Base-by-base conservation (phyloP, 352 stramenopile species). In the Phytophthora idaei region DNA sequence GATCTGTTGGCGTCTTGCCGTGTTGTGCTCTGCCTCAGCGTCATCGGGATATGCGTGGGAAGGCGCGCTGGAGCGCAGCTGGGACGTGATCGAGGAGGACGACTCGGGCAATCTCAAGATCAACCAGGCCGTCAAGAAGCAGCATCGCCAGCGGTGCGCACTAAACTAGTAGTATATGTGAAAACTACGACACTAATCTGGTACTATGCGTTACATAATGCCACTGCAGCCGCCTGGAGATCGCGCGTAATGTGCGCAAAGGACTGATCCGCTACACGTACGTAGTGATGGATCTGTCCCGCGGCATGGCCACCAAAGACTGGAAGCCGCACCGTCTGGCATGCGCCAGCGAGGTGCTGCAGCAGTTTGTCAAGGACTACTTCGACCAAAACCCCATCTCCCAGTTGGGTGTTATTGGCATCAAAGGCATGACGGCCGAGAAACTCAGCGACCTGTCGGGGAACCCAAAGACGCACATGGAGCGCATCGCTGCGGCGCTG, bases 381-480 rank as follows among this genome's bases (percentile, higher is more conserved):
- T 98, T 98, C 54, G 93, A 98, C 72, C 90, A 98, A 67, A 98
- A 98, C 62, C 94, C 94, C 34, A 96, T 98, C 61, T 97, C 90
- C 32, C 89, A 97, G 69, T 70, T 98, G 21, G 87, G 93, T 3
- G 71, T 98, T 28, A 91, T 98, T 56, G 86, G 91, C 36, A 95
- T 96, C 56, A 90, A 95, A 59, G 88, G 92, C 54, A 92, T 94
- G 69, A 92, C 87, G 57, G 93, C 93, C 6, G 90, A 97, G 56
- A 97, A 97, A 62, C 74, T 97, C 25, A 97, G 85, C 32, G 92
- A 98, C 7, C 66, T 98, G 10, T 97, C 90, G 8, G 92, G 89
- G 21, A 97, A 97, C 65, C 81, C 87, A 7, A 93, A 91, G 66
- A 83, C 73, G 12, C 91, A 97, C 77, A 92, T 96, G 21, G 82